A percentile compares a stretch with the other conserved stretches of the same genome.
Evolutionary conservation across 805 yeast species (phyloP).

Genomic region (Ogataea glucozyma): DNA sequence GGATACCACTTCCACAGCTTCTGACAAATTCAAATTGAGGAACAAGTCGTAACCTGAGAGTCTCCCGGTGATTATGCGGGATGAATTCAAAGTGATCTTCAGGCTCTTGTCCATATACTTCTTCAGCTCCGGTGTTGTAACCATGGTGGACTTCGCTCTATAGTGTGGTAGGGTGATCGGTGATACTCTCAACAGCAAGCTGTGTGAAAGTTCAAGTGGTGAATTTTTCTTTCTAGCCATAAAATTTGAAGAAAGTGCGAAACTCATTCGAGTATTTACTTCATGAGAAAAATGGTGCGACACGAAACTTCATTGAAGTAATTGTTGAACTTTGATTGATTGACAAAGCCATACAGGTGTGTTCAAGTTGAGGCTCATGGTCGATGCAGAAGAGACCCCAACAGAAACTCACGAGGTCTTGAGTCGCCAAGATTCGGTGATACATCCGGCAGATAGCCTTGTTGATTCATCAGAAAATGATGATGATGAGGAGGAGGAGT

Average conservation of each 20-base stretch:
- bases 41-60: constrained; percentile 80
- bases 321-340: too few relatives aligned
- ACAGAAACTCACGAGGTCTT: not conserved
- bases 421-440: not conserved
- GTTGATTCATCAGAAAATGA: constrained; percentile 11
- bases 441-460: constrained; percentile 3
- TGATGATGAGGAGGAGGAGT: constrained; percentile 20
- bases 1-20: constrained; percentile 23
- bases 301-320: constrained; percentile 1
- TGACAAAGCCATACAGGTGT: too few relatives aligned
- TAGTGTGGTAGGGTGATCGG: not conserved
- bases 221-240: not conserved
- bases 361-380: not conserved
- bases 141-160: constrained; percentile 24
- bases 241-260: constrained; percentile 6
- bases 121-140: constrained; percentile 38
- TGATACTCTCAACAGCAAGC: too few relatives aligned
- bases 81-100: constrained; percentile 73
- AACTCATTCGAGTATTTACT: not conserved
- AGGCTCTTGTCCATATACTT: constrained; percentile 80
- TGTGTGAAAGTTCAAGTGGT: too few relatives aligned
- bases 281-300: not conserved
- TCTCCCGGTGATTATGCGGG: constrained; percentile 75
- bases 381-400: not conserved
- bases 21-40: constrained; percentile 36